Percentiles rank a stretch among this genome's conserved stretches.
Evolutionary conservation across 1,284 basidiomycete species (phyloP).

Genomic region (Boletellus deceptivus): DNA sequence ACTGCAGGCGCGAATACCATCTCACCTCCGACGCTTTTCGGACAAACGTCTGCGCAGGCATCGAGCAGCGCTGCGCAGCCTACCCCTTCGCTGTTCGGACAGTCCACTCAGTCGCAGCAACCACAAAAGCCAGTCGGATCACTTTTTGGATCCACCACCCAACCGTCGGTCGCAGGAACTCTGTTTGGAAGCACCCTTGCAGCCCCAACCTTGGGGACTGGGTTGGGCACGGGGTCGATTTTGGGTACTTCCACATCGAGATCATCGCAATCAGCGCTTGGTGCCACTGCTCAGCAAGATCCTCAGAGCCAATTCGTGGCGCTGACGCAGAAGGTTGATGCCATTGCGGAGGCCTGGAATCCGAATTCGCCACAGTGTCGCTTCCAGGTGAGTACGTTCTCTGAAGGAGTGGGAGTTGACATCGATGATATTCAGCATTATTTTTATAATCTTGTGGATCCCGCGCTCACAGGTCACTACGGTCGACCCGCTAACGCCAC

Average conservation of each 20-base stretch:
- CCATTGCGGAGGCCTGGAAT: slow-evolving; percentile 72
- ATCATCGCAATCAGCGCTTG: slow-evolving; percentile 26
- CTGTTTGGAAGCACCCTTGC: slow-evolving; percentile 35
- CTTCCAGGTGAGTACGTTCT: slow-evolving; percentile 64
- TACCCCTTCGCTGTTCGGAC: slow-evolving; percentile 30
- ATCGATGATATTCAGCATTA: slow-evolving; percentile 52
- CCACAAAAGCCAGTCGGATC: slow-evolving; percentile 26
- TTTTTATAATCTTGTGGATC: slow-evolving; percentile 87
- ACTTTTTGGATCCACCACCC: slow-evolving; percentile 35
- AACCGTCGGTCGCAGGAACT: slow-evolving; percentile 28
- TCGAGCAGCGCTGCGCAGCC: slow-evolving; percentile 17
- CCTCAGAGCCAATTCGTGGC: slow-evolving; percentile 59
- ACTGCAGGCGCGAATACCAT: slow-evolving; percentile 18
- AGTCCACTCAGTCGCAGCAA: slow-evolving; percentile 21
- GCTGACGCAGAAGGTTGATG: slow-evolving; percentile 63
- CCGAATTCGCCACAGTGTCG: slow-evolving; percentile 67
- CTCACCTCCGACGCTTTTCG: slow-evolving; percentile 32
- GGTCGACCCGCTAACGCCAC: slow-evolving; percentile 72
- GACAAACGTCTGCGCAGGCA: slow-evolving; percentile 24
- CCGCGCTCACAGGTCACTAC: slow-evolving; percentile 65
- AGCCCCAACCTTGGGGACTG: slow-evolving; percentile 26
- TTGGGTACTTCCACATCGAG: slow-evolving; percentile 22
- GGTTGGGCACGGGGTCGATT: slow-evolving; percentile 25
- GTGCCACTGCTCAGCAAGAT: slow-evolving; percentile 46
- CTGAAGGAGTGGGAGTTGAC: slow-evolving; percentile 5